Evolutionary conservation across 2,329 filamentous ascomycete genomes (phyloP), one percentile per base, ranked within the genome.

Genomic region (Sporothrix sp.): DNA sequence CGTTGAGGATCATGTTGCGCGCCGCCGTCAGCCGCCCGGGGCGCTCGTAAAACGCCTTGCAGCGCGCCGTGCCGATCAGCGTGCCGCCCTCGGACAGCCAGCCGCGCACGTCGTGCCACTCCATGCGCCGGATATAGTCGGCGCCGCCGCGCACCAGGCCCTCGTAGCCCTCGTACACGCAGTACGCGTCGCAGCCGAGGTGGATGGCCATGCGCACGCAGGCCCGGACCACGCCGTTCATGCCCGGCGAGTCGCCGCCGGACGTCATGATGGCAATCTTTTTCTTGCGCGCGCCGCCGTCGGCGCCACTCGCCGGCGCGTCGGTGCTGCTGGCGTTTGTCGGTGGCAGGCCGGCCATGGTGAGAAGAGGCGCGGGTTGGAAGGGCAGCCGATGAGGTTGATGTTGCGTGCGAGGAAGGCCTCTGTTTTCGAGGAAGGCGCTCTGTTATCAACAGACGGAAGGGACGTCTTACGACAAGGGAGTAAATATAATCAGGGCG

Each of bases 71-170:
- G 55, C 93, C 93, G 63, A 98, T 97, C 56, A 96, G 78, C 14
- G 93, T 98, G 56, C 93, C 93, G 56, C 93, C 93, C 65, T 95
- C 89, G 28, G 87, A 91, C 49, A 95, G 78, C 76, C 85, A 98
- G 61, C 93, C 91, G 61, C 93, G 84, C 51, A 98, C 93, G 64
- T 96, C 89, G 57, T 94, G 80, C 91, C 91, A 97, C 46, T 79
- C 71, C 80, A 95, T 87, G 70, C 87, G 79, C 60, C 79, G 81
- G 70, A 98, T 97, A 70, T 91, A 81, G 64, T 89, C 77, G n/a
- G n/a, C n/a, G 42, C 88, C 89, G 59, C 91, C 93, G 58, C 85
- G 80, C 25, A 98, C 91, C 49, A 98, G 76, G 37, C 93, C 93
- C 63, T 97, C 89, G 70, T 98, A 98, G 54, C 93, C 93, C 68